Evolutionary conservation across 1,284 basidiomycete species (phyloP), one percentile per base, ranked within the genome.

Genomic region (Fistulinella cinereoalba): DNA sequence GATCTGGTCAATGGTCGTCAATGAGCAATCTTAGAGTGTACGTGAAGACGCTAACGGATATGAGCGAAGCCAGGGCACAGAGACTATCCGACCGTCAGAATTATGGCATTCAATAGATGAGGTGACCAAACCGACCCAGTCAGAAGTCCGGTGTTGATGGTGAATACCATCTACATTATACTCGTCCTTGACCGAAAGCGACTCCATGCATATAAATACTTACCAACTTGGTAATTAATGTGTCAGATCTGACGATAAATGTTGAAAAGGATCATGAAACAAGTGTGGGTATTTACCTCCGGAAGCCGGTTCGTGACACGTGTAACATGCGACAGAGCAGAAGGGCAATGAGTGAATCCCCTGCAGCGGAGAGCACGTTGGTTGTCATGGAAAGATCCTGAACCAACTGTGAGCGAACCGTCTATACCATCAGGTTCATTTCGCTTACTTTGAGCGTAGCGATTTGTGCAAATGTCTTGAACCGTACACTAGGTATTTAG

Each of bases 261-360:
- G 10, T 34, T 16, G 24, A 21, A 21, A 24, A 12, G 24, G 13
- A 2, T 27, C 2, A 2, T n/a, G 11, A 21, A 3, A 22, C 9
- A 10, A 5, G 3, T 13, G 24, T 16, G 25, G 25, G 19, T 18
- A 52, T 58, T 45, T 37, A 72, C 78, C 71, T 72, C 15, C 68
- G 65, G 62, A 80, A 79, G 10, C 79, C 77, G 9, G 79, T 80
- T 21, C 79, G 69, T 1, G 76, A 77, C 7, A 57, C 58, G 49
- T 76, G 74, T 12, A 83, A 69, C 39, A 81, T 64, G 1, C 53
- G 64, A 55, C 75, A 78, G 27, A 83, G 70, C 23, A 70, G 67
- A 6, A 54, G 60, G 2, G 80, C 74, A 42, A 83, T 82, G 25
- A 78, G 55, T 10, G 80, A 69, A 50, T 83, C 80, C 3, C 75